Evolutionary conservation across 1,284 basidiomycete species (phyloP), one percentile per base, ranked within the genome.

Genomic region (Entoloma clypeatum): DNA sequence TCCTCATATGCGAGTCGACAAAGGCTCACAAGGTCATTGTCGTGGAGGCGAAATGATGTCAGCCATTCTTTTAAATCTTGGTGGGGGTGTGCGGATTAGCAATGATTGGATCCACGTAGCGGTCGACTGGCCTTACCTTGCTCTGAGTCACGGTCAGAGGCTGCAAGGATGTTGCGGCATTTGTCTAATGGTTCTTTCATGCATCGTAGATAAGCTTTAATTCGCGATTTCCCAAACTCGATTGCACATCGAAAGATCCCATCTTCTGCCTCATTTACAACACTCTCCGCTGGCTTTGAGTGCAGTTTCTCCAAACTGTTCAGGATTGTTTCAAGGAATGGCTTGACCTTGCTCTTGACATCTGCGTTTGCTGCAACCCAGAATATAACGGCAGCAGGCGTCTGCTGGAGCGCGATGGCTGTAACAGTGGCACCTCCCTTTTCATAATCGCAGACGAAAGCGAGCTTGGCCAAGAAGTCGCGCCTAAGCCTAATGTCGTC

Each of bases 311-410:
- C 14, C 4, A 36, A 17, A 36, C 7, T 5, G 6, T 16, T 10
- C 2, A 36, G 34, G 2, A 36, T 25, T 17, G 11, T 8, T 25
- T 17, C n/a, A 3, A 36, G 22, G 22, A 17, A 24, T 7, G 7
- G 0, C 6, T 28, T 27, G 6, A 43, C 41, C n/a, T 27, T 38
- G 16, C 24, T n/a, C 6, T 25, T 30, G 36, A 43, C 35, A 24
- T 21, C 27, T 24, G 19, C 34, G 30, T 43, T 43, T n/a, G 35
- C 41, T 23, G 35, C 41, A 30, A 43, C 34, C 41, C 41, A 38
- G 26, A 43, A 43, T 22, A 43, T 34, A 3, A 38, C 35, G 6
- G 34, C 41, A 29, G 7, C 35, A 8, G 41, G 26, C 23, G 17
- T 43, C 26, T 0, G 16, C 35, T 43, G 34, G 14, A 43, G 41